Base-by-base conservation (phyloP, 164 flowering plant species). In the Nymphaea thermarum region DNA sequence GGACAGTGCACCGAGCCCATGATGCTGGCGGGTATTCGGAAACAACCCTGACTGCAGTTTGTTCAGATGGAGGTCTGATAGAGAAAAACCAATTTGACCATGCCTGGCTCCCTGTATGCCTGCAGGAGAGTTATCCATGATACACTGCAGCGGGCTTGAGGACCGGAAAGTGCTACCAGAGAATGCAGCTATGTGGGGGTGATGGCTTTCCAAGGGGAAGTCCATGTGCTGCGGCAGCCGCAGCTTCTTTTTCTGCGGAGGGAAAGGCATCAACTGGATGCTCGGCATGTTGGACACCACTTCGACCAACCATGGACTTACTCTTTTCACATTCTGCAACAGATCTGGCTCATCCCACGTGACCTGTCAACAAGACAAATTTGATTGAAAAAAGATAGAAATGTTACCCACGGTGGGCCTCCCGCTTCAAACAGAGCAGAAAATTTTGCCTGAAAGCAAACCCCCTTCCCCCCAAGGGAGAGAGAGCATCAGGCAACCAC, bases 61-160 rank as follows among this genome's bases (percentile, higher is more conserved):
- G 75, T 77, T 82, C 59, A 82, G 77, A 65, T 88, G 90, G 86
- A 87, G 82, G 85, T 88, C 87, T 68, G 87, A 76, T 72, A 88
- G 74, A 70, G 94, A 71, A 78, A 80, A 62, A 73, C 89, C 89
- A 74, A 74, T 84, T 76, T 83, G 95, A 88, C 86, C 81, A 82
- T 94, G 98, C 98, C 98, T 94, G 98, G 98, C 95, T 91, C 98
- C 98, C 97, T 94, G 98, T 85, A 94, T 91, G 90, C 98, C 94
- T 84, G 91, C 90, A 87, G 94, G 83, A 82, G 84, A 75, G 42
- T 82, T 84, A 77, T 88, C 83, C n/a, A 83, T 64, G 71, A 82
- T 73, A 85, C 77, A 83, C 77, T 81, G 80, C 77, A 84, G 75
- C 69, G 89, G 86, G 83, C 84, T 82, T 41, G 64, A 7, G n/a